Evolutionary conservation across 2,329 filamentous ascomycete species (phyloP), one percentile per base, ranked within the genome.

Genomic region (Stylonectria norvegica): DNA sequence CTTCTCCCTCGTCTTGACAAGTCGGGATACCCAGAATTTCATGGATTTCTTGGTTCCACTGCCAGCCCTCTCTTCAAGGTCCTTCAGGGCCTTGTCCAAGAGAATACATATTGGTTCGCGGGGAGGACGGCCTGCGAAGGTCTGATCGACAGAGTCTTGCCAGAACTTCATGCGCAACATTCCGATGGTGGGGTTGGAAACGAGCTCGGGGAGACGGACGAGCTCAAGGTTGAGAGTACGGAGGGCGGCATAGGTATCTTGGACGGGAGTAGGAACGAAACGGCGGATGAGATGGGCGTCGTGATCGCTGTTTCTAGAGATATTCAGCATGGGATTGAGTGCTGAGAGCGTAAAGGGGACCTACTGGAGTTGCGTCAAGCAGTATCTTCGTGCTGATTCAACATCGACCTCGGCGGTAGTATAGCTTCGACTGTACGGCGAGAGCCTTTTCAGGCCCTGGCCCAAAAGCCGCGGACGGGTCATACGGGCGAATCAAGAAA

Each of bases 81-180:
- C 75, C 5, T 76, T 71, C 12, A 94, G 75, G 16, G 85, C 85
- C 42, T 83, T 78, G 47, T 88, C 77, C 2, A 98, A 75, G 5
- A 97, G 73, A 20, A 95, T 78, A 43, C 90, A 91, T 29, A 96
- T 87, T 16, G 93, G 93, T 62, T 98, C 90, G 57, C 89, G 88
- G 2, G 90, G 89, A 1, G 93, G 90, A 1, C 73, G 71, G 20
- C 85, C 86, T 2, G 84, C 75, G 45, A 96, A 85, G 2, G 87
- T 85, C 46, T 84, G 83, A 38, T 84, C 78, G 36, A 98, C 71
- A 4, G 87, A 81, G 55, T 97, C 90, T 35, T 87, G 81, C 87
- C 93, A 97, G 71, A 97, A 97, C 63, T 95, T 88, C 66, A 95
- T 84, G 49, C 93, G 89, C 75, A 97, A 81, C 37, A 83, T 75